Evolutionary conservation across 331 rosid genomes (phyloP), one percentile per base, ranked within the genome.

Genomic region (Prunus yedoensis): DNA sequence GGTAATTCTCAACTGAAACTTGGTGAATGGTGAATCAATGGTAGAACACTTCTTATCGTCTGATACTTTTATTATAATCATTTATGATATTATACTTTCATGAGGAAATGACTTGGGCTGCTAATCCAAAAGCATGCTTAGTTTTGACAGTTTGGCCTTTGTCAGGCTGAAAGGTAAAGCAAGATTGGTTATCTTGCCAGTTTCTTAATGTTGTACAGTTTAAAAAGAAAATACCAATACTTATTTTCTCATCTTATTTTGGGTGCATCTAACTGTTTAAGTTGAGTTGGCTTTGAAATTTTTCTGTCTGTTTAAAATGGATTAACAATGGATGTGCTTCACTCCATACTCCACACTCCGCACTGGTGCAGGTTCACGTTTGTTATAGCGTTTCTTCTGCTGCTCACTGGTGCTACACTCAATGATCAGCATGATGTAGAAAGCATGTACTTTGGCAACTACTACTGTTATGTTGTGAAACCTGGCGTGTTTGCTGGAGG

Each of bases 401-500:
- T 94, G 79, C 89, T 94, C 65, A 86, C 93, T 0, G 97, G 96
- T 14, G 96, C 99, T 15, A 93, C 93, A 2, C 87, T 94, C 63
- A 94, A 94, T 35, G 90, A 84, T 68, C 80, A 75, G 66, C 93
- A 83, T 13, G 87, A 89, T 0, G 66, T 87, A 35, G 90, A 84
- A 82, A 77, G 73, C 78, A 54, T 73, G 73, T 86, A 89, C 83
- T 88, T 89, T 7, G 89, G 91, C 69, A 73, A 61, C 85, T 89
- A 87, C 83, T 80, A 85, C 74, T 94, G 99, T 85, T 90, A 90
- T 74, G 93, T 92, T 69, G 93, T 94, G 74, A 94, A 89, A 76
- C 93, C 97, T 1, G 93, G 97, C 62, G 96, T 94, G 51, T 92
- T 94, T 77, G 79, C 90, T 1, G 88, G 86, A 4, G 92, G 95